Base-by-base conservation (phyloP, 2,329 filamentous ascomycete genomes). In the Xylariaceae sp. region DNA sequence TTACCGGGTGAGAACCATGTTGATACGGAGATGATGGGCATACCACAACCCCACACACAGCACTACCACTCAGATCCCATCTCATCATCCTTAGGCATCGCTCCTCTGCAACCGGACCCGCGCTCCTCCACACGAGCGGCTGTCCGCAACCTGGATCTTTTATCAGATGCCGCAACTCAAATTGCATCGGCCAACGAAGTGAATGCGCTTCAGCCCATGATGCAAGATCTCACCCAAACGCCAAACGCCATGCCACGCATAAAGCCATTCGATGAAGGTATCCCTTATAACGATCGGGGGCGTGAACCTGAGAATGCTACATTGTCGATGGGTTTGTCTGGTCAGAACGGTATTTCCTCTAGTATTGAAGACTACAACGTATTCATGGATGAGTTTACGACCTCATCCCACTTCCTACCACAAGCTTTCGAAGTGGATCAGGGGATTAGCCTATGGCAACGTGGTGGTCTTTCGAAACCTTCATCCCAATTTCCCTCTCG, bases 161-260 rank as follows among this genome's bases (percentile, higher is more conserved):
- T 82, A 16, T 81, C 77, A 5, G 77, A 81, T 58, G 77, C 77
- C n/a, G 77, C 77, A 2, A 73, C 70, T 1, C 70, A 73, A 45
- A 66, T 74, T 12, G 71, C 71, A 6, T 72, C 79, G 16, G 75
- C 74, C n/a, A 77, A 74, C 46, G 75, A 78, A 53, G 73, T 76
- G 20, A 72, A 69, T 49, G 65, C 70, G n/a, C 73, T 78, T 55
- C 74, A 73, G 45, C 67, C 72, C 19, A 72, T 76, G 62, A 69
- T 77, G 55, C 58, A 69, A 8, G 73, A 73, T 20, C 63, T 75
- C 22, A 54, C 60, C 49, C 73, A 73, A 37, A 52, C 64, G 5
- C 64, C 70, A 27, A 58, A 65, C 11, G 65, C 65, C 7, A 64
- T 76, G 27, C 57, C 68, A 6, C 68, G 71, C 17, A 71, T 72